These are phyloP conservation scores for Hyphopichia homilentoma DNA, from an alignment of 805 yeast genomes.

Conservation along the genomic window DNA sequence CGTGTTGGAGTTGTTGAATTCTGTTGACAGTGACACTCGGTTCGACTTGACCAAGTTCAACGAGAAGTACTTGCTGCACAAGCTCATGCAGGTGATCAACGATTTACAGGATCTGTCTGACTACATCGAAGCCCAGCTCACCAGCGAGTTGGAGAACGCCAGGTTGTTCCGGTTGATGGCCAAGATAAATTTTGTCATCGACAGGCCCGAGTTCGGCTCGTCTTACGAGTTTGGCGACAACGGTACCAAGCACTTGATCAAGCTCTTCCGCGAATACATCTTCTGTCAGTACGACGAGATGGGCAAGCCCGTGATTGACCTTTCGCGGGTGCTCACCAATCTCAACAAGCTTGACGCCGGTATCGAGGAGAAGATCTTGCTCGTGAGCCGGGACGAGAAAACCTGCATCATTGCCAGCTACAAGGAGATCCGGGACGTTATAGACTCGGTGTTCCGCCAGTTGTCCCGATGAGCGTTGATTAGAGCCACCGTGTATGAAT, in stretches of 20 bases:
- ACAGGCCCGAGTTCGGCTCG: conserved; percentile 57
- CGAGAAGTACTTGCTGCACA: conserved; percentile 21
- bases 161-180: conserved; percentile 77
- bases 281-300: conserved; percentile 79
- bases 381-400: conserved; percentile 82
- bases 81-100: conserved; percentile 45
- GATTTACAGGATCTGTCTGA: conserved; percentile 52
- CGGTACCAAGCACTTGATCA: conserved; percentile 56
- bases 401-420: conserved; percentile 81
- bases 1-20: conserved; percentile 34
- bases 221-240: conserved; percentile 39
- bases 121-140: conserved; percentile 55
- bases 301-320: conserved; percentile 76
- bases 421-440: conserved; percentile 71
- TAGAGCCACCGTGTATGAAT: too few species aligned
- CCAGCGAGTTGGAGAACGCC: conserved; percentile 82
- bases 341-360: conserved; percentile 93
- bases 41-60: conserved; percentile 22
- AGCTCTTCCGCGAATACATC: conserved; percentile 76
- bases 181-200: conserved; percentile 75
- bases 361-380: conserved; percentile 72
- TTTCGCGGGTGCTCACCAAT: conserved; percentile 73
- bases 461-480: too few species aligned
- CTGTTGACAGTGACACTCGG: conserved; percentile 14
- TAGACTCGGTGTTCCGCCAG: conserved; percentile 65